A percentile compares a stretch with the other conserved stretches of the same genome.
These are phyloP conservation scores for Harringtonia aguacate DNA, from an alignment of 2,329 filamentous ascomycete species.

Conservation along the genomic window DNA sequence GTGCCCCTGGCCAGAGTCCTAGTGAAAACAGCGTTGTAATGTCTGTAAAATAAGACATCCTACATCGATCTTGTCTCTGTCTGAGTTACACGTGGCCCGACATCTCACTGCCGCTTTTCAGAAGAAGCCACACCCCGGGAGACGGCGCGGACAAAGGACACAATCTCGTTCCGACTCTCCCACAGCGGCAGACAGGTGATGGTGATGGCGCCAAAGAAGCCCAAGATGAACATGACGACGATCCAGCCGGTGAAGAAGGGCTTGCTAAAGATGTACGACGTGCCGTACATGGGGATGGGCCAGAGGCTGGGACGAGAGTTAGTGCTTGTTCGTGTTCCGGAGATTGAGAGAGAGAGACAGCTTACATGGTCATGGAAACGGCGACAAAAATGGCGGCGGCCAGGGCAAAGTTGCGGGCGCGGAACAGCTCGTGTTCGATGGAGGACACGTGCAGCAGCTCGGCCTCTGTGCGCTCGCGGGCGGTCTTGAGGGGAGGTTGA, in stretches of 20 bases:
- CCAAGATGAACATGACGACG: background rate
- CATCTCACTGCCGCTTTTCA: no score
- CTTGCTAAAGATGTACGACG: background rate
- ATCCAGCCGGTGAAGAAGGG: background rate
- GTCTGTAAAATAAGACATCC: no score
- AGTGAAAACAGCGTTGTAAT: no score
- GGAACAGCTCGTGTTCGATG: background rate
- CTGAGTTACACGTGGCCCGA: no score
- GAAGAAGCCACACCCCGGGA: background rate
- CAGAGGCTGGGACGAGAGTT: background rate
- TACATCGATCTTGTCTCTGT: no score
- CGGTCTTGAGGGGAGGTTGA: background rate
- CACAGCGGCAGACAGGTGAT: background rate
- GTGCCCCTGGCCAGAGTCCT: no score
- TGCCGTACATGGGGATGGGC: background rate
- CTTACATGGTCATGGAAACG: background rate
- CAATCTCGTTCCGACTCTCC: background rate
- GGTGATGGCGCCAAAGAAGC: background rate
- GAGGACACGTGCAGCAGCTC: background rate
- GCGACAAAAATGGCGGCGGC: background rate
- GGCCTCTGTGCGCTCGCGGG: background rate
- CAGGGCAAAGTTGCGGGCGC: background rate
- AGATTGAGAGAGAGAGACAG: no score
- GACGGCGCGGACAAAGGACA: background rate
- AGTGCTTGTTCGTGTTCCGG: no score